Conservation (phyloP, 352 stramenopile species). For the Globisporangium paddicum region DNA sequence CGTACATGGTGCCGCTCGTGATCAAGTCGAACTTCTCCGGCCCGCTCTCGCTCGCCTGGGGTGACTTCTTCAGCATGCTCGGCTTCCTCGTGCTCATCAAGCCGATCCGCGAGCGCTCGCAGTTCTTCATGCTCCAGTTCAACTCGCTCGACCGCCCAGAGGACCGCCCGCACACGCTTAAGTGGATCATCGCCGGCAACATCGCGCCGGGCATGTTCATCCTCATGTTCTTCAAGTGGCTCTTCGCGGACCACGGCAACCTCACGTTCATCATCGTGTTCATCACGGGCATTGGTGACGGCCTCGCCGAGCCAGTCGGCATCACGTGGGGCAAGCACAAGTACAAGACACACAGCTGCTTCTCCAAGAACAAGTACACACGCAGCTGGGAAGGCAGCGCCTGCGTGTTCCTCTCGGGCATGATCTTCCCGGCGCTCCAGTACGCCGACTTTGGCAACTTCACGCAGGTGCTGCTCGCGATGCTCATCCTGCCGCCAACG, state of each 20-base stretch:
- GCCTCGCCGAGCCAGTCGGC: conserved; percentile 68
- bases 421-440: conserved; percentile 58
- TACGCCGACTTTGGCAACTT: conserved; percentile 77
- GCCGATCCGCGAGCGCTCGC: conserved; percentile 68
- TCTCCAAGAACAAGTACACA: conserved; percentile 82
- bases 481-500: conserved; percentile 70
- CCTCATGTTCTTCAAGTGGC: conserved; percentile 85
- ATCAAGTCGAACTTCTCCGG: conserved; percentile 62
- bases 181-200: conserved; percentile 82
- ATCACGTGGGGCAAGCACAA: conserved; percentile 83
- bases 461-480: conserved; percentile 66
- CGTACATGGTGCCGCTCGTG: conserved; percentile 78
- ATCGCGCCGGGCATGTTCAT: conserved; percentile 63
- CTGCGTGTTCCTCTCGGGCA: conserved; percentile 72
- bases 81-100: conserved; percentile 84
- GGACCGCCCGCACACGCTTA: conserved; percentile 80
- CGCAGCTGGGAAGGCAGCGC: conserved; percentile 79
- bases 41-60: conserved; percentile 67
- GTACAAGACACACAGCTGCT: conserved; percentile 81
- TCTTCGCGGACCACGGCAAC: conserved; percentile 52
- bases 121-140: conserved; percentile 88
- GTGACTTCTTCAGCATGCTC: conserved; percentile 79
- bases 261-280: conserved; percentile 79
- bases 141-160: conserved; percentile 84
- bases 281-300: conserved; percentile 77